phyloP scores from a whole-genome alignment of 2,329 filamentous ascomycete genomes.

The Laburnicola sp. region DNA sequence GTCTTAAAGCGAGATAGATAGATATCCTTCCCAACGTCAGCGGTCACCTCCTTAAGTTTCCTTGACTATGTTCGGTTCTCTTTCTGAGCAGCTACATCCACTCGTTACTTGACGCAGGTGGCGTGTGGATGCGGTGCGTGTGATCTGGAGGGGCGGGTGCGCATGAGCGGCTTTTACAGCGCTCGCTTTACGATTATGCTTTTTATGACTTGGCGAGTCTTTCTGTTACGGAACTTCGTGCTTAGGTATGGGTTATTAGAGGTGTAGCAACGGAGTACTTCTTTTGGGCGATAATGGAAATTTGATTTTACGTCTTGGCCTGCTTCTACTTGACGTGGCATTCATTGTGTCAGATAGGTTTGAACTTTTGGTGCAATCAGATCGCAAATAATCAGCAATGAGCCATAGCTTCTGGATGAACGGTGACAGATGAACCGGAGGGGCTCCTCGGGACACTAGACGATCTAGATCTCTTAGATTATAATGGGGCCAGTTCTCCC shows the following conservation, averaged over 20 bases:
- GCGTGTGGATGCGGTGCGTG: not conserved
- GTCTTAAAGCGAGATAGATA: constrained; percentile 4
- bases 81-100: not conserved
- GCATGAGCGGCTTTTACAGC: not conserved
- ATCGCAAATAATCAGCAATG: not conserved
- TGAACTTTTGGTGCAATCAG: no score
- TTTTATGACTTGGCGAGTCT: not conserved
- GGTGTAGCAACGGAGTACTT: constrained; percentile 18
- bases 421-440: not conserved
- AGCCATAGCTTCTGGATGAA: not conserved
- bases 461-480: not conserved
- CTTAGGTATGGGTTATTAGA: constrained; percentile 37
- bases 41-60: not conserved
- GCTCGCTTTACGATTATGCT: constrained; percentile 3
- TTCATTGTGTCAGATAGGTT: no score
- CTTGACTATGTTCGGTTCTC: not conserved
- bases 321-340: no score
- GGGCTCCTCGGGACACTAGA: not conserved
- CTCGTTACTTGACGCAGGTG: not conserved
- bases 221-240: not conserved
- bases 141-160: not conserved
- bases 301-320: not conserved
- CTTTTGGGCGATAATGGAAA: not conserved
- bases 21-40: not conserved
- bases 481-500: not conserved